Evolutionary conservation across 2,329 filamentous ascomycete species (phyloP).

Genomic region (Aspergillus quadricinctus): DNA sequence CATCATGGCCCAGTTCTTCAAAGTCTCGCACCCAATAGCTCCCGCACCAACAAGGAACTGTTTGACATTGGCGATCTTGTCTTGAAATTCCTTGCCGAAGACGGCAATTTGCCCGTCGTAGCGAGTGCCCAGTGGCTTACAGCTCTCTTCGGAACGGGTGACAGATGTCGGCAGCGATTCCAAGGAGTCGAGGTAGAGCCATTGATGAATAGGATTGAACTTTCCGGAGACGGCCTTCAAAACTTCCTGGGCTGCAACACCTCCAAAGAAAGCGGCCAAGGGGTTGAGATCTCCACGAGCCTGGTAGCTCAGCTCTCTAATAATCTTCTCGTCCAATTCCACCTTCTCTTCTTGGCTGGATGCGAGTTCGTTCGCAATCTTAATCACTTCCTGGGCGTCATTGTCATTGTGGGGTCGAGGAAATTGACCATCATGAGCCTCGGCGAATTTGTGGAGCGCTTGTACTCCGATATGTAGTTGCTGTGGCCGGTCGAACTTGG

Average conservation of each 20-base stretch:
- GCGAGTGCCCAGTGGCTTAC: constrained; percentile 76
- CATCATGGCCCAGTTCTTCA: constrained; percentile 99
- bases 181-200: constrained; percentile 96
- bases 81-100: constrained; percentile 88
- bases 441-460: constrained; percentile 80
- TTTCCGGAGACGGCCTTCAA: constrained; percentile 97
- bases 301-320: constrained; percentile 92
- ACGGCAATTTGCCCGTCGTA: constrained; percentile 98
- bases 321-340: constrained; percentile 85
- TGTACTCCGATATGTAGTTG: constrained; percentile 92
- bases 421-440: constrained; percentile 64
- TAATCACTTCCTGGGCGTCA: constrained; percentile 74
- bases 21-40: constrained; percentile 96
- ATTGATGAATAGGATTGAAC: constrained; percentile 92
- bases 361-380: constrained; percentile 69
- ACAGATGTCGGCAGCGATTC: constrained; percentile 80
- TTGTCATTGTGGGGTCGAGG: constrained; percentile 79
- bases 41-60: constrained; percentile 95
- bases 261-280: constrained; percentile 93
- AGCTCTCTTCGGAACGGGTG: constrained; percentile 76
- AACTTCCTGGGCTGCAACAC: constrained; percentile 87
- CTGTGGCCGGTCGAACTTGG: constrained; percentile 92
- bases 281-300: constrained; percentile 85
- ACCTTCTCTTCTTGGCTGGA: constrained; percentile 63
- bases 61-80: constrained; percentile 84